Evolutionary conservation across 805 yeast genomes (phyloP), one percentile per base, ranked within the genome.

Genomic region (Cyberlindnera maclurae): DNA sequence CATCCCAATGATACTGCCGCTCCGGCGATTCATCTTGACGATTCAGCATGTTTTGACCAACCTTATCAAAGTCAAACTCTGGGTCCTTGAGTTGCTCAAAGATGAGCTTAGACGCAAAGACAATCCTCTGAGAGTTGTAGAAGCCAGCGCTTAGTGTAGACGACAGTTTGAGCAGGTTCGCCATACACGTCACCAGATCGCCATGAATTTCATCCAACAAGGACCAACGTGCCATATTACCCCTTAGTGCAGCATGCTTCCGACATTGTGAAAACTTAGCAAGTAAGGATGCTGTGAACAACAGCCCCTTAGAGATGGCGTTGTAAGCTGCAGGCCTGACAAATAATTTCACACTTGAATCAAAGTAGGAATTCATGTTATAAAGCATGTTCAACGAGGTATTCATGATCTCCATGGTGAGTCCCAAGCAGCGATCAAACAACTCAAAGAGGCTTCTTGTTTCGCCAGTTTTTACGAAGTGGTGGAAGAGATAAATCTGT

Each of bases 271-370:
- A 24, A 11, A 50, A 13, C 39, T 50, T 47, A 3, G 49, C 34
- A 13, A 31, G 28, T 2, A 46, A 4, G 0, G 45, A 34, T 3
- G 38, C 30, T 8, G 45, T 28, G 20, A 46, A 37, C 15, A 52
- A 15, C 5, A 43, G 26, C 3, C 53, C 37, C 28, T 38, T 50
- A 1, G 38, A 32, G 2, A 49, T 28, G 1, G 52, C 43, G 15
- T 12, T 31, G n/a, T 36, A 38, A 0, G 51, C 44, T 5, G 39
- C 12, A 15, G 79, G 76, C 39, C 65, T 71, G 26, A 75, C 36
- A 9, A 66, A 50, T 34, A 63, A 55, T 33, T 64, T 71, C 3
- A 68, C 62, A 0, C 69, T 67, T 3, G 37, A 22, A 2, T 52
- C 47, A 2, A 73, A 71, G 46, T 65, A 63, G 1, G 45, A 31